Percentiles rank a stretch among this genome's conserved stretches.
These are phyloP conservation scores for Candida palmyrensis DNA, from an alignment of 805 yeast species.

Conservation along the genomic window DNA sequence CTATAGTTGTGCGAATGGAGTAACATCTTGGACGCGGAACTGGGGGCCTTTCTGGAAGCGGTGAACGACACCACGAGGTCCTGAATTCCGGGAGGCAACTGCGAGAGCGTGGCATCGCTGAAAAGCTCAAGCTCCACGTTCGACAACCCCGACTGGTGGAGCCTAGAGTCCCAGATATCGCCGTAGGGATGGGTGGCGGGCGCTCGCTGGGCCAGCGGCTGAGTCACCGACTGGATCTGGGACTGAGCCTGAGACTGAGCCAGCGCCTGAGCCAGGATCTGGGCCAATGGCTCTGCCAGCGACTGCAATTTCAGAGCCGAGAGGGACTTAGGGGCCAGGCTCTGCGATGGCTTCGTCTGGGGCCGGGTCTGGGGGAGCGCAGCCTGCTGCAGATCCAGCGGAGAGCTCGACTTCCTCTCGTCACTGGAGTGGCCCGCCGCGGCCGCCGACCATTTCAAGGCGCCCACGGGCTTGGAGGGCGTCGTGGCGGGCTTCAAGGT, in stretches of 20 bases:
- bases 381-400: constrained; percentile 1
- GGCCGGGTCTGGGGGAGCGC: no score
- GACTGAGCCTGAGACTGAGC: constrained; percentile 6
- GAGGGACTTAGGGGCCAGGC: background rate
- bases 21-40: constrained; percentile 18
- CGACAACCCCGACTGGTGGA: constrained; percentile 26
- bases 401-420: constrained; percentile 14
- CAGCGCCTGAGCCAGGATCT: constrained; percentile 2
- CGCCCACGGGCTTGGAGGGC: constrained; percentile 50
- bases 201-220: background rate
- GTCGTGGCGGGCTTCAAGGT: constrained; percentile 51
- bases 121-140: constrained; percentile 28
- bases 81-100: constrained; percentile 39
- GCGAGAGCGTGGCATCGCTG: constrained; percentile 27
- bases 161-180: constrained; percentile 9
- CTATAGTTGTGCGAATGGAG: constrained; percentile 15
- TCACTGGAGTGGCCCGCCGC: constrained; percentile 31
- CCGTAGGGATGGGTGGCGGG: background rate
- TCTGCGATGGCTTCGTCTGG: no score
- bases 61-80: constrained; percentile 35
- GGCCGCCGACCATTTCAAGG: constrained; percentile 53
- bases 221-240: constrained; percentile 1
- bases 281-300: background rate
- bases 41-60: constrained; percentile 21
- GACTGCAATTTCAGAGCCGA: no score